phyloP scores from a whole-genome alignment of 2,329 filamentous ascomycete species.

The Apiospora saccharicola region DNA sequence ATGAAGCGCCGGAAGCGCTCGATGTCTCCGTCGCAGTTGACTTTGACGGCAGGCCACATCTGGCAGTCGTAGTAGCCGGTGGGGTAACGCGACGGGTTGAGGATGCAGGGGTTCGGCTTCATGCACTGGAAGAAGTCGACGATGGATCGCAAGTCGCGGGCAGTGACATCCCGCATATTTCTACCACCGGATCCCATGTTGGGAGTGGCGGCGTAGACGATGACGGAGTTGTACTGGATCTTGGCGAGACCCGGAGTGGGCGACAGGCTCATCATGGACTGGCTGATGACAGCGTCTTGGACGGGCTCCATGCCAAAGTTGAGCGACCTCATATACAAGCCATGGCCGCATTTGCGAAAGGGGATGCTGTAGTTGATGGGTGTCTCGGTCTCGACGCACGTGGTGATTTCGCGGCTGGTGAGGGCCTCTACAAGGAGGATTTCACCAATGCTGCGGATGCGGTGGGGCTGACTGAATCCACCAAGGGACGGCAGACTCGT shows the following conservation, averaged over 20 bases:
- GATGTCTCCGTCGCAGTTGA: not conserved
- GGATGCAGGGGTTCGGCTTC: not conserved
- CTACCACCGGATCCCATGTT: not conserved
- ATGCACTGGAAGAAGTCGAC: not conserved
- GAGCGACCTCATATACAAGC: not conserved
- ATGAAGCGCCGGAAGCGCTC: not conserved
- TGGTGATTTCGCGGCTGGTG: not conserved
- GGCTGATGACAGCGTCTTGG: not conserved
- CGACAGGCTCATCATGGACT: not conserved
- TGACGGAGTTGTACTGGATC: not conserved
- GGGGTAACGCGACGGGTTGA: not conserved
- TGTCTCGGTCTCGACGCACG: not conserved
- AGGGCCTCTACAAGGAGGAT: too few species aligned
- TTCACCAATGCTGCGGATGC: too few species aligned
- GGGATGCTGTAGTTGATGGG: not conserved
- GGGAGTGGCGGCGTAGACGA: not conserved
- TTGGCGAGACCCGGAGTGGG: not conserved
- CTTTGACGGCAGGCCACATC: not conserved
- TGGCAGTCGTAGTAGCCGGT: not conserved
- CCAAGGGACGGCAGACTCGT: not conserved
- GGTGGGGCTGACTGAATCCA: too few species aligned
- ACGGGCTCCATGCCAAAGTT: not conserved
- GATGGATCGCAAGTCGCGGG: not conserved
- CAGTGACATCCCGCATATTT: not conserved
- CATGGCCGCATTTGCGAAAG: not conserved